A percentile compares a stretch with the other conserved stretches of the same genome.
These are phyloP conservation scores for Leptographium procerum DNA, from an alignment of 2,329 filamentous ascomycete genomes.

Conservation along the genomic window DNA sequence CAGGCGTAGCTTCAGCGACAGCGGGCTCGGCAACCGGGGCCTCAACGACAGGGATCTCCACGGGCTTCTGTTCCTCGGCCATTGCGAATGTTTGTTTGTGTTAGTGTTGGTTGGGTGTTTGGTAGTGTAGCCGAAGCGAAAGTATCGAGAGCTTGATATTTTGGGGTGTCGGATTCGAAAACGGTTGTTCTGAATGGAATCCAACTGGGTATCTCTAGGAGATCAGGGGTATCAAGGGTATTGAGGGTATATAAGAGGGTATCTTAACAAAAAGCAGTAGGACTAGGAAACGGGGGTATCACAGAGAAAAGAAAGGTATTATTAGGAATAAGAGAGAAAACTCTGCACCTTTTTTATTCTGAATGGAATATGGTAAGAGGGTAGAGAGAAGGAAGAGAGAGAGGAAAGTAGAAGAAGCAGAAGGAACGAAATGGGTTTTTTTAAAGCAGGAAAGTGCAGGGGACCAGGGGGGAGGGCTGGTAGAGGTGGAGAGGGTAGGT, in stretches of 20 bases:
- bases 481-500: conserved; percentile 4
- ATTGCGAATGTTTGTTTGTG: conserved; percentile 44
- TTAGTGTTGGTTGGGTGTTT: conserved; percentile 12
- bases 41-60: conserved; percentile 39
- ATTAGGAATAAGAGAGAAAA: background rate
- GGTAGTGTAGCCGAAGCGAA: conserved; percentile 1
- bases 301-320: conserved; percentile 19
- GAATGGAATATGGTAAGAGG: conserved; percentile 3
- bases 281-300: conserved; percentile 19
- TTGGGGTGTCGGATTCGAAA: background rate
- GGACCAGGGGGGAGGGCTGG: conserved; percentile 2
- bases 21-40: conserved; percentile 14
- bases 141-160: background rate
- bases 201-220: conserved; percentile 6
- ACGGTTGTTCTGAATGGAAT: no score
- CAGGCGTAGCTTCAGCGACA: conserved; percentile 14
- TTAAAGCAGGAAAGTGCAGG: conserved; percentile 11
- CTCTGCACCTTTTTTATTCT: background rate
- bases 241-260: conserved; percentile 15
- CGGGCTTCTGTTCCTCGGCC: conserved; percentile 64
- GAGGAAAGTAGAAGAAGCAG: conserved; percentile 6
- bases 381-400: conserved; percentile 10
- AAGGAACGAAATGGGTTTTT: conserved; percentile 9
- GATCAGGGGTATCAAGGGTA: conserved; percentile 8
- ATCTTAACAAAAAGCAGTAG: conserved; percentile 20